Evolutionary conservation across 306 rosid genomes (phyloP).

Genomic region (Elaeagnus macrophylla): DNA sequence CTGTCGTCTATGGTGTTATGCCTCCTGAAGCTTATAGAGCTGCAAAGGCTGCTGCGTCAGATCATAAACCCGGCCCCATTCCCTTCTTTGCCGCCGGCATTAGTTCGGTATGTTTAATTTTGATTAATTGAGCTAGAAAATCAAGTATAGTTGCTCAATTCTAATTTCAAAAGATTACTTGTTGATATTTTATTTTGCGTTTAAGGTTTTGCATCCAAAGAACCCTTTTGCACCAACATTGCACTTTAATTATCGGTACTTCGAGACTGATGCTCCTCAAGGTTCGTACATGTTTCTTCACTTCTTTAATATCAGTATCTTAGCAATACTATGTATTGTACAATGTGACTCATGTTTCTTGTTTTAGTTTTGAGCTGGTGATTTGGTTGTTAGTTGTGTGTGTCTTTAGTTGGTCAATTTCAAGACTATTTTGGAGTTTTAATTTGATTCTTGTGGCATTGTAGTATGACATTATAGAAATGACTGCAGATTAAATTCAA

Average conservation of each 20-base stretch:
- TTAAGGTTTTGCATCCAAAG: constrained; percentile 89
- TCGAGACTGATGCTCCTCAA: constrained; percentile 85
- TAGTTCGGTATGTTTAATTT: constrained; percentile 56
- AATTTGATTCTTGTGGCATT: too few species aligned
- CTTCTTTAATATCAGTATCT: neutral
- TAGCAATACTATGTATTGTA: too few species aligned
- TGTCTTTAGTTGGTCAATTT: too few species aligned
- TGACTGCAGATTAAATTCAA: too few species aligned
- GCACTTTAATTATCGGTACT: constrained; percentile 93
- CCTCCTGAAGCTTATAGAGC: constrained; percentile 98
- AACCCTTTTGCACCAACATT: constrained; percentile 94
- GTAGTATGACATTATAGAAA: too few species aligned
- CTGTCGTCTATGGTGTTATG: constrained; percentile 92
- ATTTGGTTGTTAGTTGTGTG: too few species aligned
- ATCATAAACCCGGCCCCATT: constrained; percentile 76
- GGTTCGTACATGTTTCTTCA: constrained; percentile 29
- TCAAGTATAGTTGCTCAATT: neutral
- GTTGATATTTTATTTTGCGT: neutral
- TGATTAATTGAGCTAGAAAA: neutral
- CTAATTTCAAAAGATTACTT: neutral
- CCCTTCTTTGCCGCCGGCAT: constrained; percentile 95
- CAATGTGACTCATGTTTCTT: too few species aligned
- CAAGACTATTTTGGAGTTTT: too few species aligned
- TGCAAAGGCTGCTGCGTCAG: constrained; percentile 48
- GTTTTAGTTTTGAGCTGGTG: too few species aligned